Percentiles rank a stretch among this genome's conserved stretches.
Conservation (phyloP, 2,329 filamentous ascomycete species). For the Pseudogymnoascus sp. region DNA sequence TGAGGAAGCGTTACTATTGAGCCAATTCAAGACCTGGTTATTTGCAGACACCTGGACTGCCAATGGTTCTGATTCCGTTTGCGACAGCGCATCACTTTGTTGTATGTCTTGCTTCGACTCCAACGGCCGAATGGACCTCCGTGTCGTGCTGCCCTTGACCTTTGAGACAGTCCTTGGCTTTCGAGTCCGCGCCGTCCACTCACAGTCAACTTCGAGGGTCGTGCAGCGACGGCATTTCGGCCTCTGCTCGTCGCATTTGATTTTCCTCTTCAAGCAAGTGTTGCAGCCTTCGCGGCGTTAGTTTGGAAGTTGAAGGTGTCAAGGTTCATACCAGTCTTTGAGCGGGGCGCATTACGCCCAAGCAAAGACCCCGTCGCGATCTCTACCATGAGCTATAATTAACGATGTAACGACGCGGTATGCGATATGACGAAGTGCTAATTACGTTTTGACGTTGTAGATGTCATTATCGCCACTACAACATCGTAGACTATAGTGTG, state of each 20-base stretch:
- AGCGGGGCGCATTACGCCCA: slow-evolving; percentile 24
- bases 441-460: neutral
- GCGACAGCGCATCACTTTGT: neutral
- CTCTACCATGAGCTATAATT: neutral
- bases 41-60: neutral
- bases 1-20: neutral
- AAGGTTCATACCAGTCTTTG: slow-evolving; percentile 29
- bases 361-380: slow-evolving; percentile 5
- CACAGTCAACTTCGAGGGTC: slow-evolving; percentile 12
- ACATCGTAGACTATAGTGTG: neutral
- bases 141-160: neutral
- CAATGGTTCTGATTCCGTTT: neutral
- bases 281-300: slow-evolving; percentile 27
- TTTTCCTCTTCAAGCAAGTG: slow-evolving; percentile 23
- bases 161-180: neutral
- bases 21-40: neutral
- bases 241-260: slow-evolving; percentile 11
- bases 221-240: slow-evolving; percentile 29
- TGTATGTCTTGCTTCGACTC: neutral
- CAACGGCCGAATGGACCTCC: neutral
- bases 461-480: neutral
- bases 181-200: neutral
- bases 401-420: neutral
- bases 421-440: neutral
- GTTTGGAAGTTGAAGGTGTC: neutral